These are phyloP conservation scores for Nakazawaea ishiwadae DNA, from an alignment of 805 yeast genomes.

Conservation along the genomic window DNA sequence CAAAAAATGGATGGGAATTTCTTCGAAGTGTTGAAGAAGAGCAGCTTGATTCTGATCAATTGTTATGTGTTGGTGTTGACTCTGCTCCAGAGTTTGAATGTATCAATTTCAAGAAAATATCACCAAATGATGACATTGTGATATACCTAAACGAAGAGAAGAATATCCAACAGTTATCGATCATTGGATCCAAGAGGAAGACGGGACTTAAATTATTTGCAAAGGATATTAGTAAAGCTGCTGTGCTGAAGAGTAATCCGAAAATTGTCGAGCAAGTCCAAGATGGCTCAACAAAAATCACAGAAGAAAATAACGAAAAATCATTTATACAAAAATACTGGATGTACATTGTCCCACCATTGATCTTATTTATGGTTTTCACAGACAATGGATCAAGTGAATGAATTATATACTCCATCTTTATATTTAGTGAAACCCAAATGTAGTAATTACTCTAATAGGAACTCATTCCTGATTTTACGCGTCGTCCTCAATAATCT, in stretches of 20 bases:
- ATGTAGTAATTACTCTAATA: neutral
- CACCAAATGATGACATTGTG: neutral
- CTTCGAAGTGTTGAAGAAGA: neutral
- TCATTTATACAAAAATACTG: conserved; percentile 59
- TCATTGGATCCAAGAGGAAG: neutral
- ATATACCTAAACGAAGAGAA: neutral
- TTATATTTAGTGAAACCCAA: neutral
- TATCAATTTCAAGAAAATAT: conserved; percentile 5
- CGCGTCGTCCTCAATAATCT: neutral
- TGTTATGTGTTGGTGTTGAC: conserved; percentile 1
- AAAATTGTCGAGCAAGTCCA: neutral
- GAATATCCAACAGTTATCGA: neutral
- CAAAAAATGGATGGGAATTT: neutral
- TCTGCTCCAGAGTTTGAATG: neutral
- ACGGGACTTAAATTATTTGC: neutral
- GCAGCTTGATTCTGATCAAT: neutral
- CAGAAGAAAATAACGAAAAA: conserved; percentile 14
- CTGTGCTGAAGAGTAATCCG: neutral
- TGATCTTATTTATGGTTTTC: conserved; percentile 31
- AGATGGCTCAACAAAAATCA: neutral
- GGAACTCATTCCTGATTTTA: neutral
- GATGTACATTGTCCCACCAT: conserved; percentile 54
- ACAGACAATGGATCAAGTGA: neutral
- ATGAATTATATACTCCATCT: neutral
- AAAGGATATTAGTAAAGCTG: neutral